Percentiles rank a stretch among this genome's conserved stretches.
Evolutionary conservation across 129 eudicot genomes (phyloP).

Genomic region (sunflower (Helianthus annuus)): HanXRQr2.0-SUNRISE NC_035446.2:167057335-167057834

Average conservation of each 20-base stretch:
- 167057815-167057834: background rate
- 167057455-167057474: no score
- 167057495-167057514: conserved; percentile 4
- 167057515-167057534: background rate
- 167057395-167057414: no score
- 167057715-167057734: conserved; percentile 10
- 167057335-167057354: no score
- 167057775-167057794: background rate
- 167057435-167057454: no score
- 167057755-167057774: conserved; percentile 12
- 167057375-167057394: no score
- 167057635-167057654: conserved; percentile 7
- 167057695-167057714: conserved; percentile 16
- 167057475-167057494: background rate
- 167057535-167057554: background rate
- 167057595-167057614: conserved; percentile 16
- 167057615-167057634: conserved; percentile 6
- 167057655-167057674: conserved; percentile 22
- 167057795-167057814: background rate
- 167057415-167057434: no score
- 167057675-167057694: conserved; percentile 1
- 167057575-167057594: conserved; percentile 16
- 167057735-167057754: conserved; percentile 1
- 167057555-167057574: conserved; percentile 20
- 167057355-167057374: no score